Evolutionary conservation across 805 yeast species (phyloP), one percentile per base, ranked within the genome.

Genomic region (Ogataea salicorniae): DNA sequence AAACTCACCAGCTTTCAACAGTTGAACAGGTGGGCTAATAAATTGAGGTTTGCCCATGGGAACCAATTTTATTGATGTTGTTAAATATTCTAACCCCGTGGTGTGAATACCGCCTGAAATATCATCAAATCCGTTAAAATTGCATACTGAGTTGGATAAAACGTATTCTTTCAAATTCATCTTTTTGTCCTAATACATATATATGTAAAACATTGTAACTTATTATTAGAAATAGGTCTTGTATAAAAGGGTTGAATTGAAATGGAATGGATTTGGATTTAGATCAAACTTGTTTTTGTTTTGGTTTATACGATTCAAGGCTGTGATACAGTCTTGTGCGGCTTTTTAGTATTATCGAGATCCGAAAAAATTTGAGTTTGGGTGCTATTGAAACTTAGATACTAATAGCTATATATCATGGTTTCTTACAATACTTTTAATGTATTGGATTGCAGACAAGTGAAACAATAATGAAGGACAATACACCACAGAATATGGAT

Each of bases 141-240:
- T 17, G 13, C 20, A 18, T 9, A 23, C 18, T 7, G 33, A 34
- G 34, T 53, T 33, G 15, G 22, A n/a, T 2, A 26, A 33, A 13
- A 52, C 35, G 31, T 44, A 50, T 14, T 29, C 43, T 62, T 35
- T 55, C 51, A 45, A 41, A 33, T 38, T 37, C 56, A 51, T 48
- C 13, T 2, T 14, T 18, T 26, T 9, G 6, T 4, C 2, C 31
- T 26, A 26, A 26, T 26, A 26, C 31, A 26, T 26, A 26, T 3
- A 26, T 11, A 8, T 8, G 31, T 11, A 26, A 26, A 9, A 9
- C 31, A 26, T 8, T 11, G 11, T 4, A 26, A 26, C 31, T 9
- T 3, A 26, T 9, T 3, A 7, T 26, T 9, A 26, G 13, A 26
- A 26, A 11, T 26, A 6, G 3, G 11, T 7, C 13, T 26, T 26